Conservation (phyloP, 495 filamentous ascomycete species). For the Lichenothelia convexa region DNA sequence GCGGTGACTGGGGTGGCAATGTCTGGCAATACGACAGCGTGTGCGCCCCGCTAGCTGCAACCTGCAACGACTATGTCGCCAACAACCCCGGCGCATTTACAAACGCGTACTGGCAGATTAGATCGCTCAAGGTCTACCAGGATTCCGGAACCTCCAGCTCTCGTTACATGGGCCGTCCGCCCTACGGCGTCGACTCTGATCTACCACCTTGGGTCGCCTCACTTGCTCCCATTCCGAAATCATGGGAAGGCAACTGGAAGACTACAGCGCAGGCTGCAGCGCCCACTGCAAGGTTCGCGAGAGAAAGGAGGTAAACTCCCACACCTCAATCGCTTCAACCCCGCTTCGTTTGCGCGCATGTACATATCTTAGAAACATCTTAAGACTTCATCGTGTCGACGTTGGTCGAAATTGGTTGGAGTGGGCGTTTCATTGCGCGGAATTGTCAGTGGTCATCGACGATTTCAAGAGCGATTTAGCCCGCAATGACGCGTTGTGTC, state of each 20-base stretch:
- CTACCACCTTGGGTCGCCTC: neutral
- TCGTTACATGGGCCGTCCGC: neutral
- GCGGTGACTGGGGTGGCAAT: slow-evolving; percentile 70
- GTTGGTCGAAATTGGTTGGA: too few relatives aligned
- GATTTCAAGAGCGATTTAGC: too few relatives aligned
- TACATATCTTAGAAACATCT: too few relatives aligned
- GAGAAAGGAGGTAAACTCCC: too few relatives aligned
- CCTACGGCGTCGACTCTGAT: neutral
- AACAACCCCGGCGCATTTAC: slow-evolving; percentile 1
- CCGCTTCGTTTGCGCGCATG: too few relatives aligned
- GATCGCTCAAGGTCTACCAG: slow-evolving; percentile 3
- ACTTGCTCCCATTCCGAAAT: neutral
- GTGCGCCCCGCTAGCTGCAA: slow-evolving; percentile 6
- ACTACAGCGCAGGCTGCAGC: too few relatives aligned
- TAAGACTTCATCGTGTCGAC: too few relatives aligned
- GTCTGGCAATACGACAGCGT: slow-evolving; percentile 25
- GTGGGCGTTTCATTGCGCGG: too few relatives aligned
- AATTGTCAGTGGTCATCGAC: too few relatives aligned
- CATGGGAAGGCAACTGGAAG: neutral
- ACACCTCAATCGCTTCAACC: too few relatives aligned
- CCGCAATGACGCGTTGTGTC: too few relatives aligned
- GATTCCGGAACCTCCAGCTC: neutral
- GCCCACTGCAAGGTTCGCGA: too few relatives aligned
- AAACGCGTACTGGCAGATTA: neutral
- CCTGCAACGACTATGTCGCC: slow-evolving; percentile 11